Percentiles rank a stretch among this genome's conserved stretches.
These are phyloP conservation scores for Lasiodiplodia sp. DNA, from an alignment of 2,329 filamentous ascomycete genomes.

Conservation along the genomic window DNA sequence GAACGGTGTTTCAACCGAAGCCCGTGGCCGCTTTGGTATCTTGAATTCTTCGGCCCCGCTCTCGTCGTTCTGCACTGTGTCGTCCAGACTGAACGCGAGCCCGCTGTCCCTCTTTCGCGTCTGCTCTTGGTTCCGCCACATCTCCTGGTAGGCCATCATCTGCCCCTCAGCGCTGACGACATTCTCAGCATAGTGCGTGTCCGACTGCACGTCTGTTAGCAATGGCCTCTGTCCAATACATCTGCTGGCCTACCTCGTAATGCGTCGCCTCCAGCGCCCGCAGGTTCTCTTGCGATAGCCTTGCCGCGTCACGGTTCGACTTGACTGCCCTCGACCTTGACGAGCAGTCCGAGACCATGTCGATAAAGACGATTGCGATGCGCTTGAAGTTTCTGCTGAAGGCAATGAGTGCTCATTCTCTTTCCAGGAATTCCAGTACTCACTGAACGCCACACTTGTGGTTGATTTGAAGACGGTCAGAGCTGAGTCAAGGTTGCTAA, in stretches of 20 bases:
- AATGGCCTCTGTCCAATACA: not conserved
- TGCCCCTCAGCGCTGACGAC: conserved; percentile 20
- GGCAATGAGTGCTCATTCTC: not conserved
- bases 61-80: not conserved
- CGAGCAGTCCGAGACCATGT: conserved; percentile 2
- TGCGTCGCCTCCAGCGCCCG: conserved; percentile 2
- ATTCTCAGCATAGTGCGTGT: conserved; percentile 27
- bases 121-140: conserved; percentile 9
- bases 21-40: not conserved
- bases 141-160: conserved; percentile 22
- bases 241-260: not conserved
- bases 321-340: not conserved
- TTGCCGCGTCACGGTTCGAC: not conserved
- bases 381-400: not conserved
- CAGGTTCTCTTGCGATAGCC: conserved; percentile 25
- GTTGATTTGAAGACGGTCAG: not conserved
- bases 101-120: conserved; percentile 20
- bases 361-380: too few species aligned
- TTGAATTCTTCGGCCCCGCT: not conserved
- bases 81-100: conserved; percentile 2
- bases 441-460: not conserved
- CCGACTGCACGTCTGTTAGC: conserved; percentile 15
- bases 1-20: conserved; percentile 25
- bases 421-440: not conserved
- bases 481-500: not conserved